Evolutionary conservation across 1,284 basidiomycete species (phyloP), one percentile per base, ranked within the genome.

Genomic region (Malassezia equina): DNA sequence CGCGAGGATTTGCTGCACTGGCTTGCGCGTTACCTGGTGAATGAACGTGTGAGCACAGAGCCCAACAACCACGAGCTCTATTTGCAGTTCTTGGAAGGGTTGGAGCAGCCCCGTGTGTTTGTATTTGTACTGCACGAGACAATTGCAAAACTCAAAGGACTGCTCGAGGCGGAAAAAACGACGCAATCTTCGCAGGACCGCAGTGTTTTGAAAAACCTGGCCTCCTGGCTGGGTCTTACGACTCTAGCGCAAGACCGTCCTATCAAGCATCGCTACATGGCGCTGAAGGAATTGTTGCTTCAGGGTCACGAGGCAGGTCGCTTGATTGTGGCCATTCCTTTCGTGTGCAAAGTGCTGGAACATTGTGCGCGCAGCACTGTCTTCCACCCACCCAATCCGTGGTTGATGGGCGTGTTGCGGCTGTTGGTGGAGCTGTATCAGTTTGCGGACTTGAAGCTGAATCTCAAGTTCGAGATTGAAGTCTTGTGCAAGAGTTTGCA

Each of bases 381-480:
- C 32, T 99, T 98, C 82, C 84, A 82, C 68, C 86, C 88, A 15
- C 94, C 94, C 24, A 99, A 98, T 76, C 94, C 94, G 1, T 99
- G 94, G 94, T 77, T 99, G 53, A 90, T 94, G 85, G 91, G 87
- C 0, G 86, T 98, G 59, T 80, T 98, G 63, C 83, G 86, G 60
- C 80, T 98, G 24, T 82, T 98, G 46, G 88, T 85, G 36, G 94
- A 99, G 76, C 81, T 99, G 19, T 98, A 99, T 76, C 89, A 93
- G 72, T 94, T 85, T 66, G 93, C 90, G 3, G 91, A 98, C 67
- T 81, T 98, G 60, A 94, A 95, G 77, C 80, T 98, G 58, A 95
- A 96, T 75, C 81, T 93, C 75, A 98, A 96, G 76, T 98, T 98
- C 70, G 94, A 98, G 78, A 98, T 99, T 62, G 94, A 99, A 77